Evolutionary conservation across 352 stramenopile genomes (phyloP), one percentile per base, ranked within the genome.

Genomic region (Phytopythium boreale): DNA sequence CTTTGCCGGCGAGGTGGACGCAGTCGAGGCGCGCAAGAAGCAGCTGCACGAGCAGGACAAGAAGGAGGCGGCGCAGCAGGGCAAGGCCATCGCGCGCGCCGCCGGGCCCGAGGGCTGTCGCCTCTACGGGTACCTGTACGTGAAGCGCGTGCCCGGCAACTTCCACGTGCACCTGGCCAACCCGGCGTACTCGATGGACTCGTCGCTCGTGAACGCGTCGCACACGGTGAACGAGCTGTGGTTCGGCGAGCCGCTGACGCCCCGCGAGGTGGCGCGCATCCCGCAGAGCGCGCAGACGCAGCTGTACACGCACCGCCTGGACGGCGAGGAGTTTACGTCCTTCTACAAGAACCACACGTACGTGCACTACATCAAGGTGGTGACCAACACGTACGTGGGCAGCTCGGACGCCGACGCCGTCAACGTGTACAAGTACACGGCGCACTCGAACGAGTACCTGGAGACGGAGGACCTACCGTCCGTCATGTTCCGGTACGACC

Each of bases 361-460:
- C 70, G 96, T 99, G 81, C 97, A 99, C 79, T 99, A 99, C 85
- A 98, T 99, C 69, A 99, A 99, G 78, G 96, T 99, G 29, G 94
- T 98, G 68, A 98, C 93, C 11, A 98, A 95, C 76, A 71, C 82
- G 75, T 95, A 95, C 69, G 73, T 96, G 51, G 83, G 98, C 61
- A 73, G 63, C 59, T 64, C 62, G 55, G 79, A 82, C 47, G 75
- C 66, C 4, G 66, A 71, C 52, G 64, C 71, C 36, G 69, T 94
- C 68, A 88, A 82, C 49, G 69, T 95, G 59, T 96, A 95, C 87
- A 94, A 95, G 81, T 96, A 96, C 85, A 96, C 88, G 65, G 86
- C 84, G 64, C 84, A 95, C 71, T 93, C 82, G 75, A 92, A 93
- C 71, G 84, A 96, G 72, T 96, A 96, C 65, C 63, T 92, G 61